Percentiles rank a stretch among this genome's conserved stretches.
Evolutionary conservation across 345 rosid genomes (phyloP).

Genomic region (Nephelium lappaceum): DNA sequence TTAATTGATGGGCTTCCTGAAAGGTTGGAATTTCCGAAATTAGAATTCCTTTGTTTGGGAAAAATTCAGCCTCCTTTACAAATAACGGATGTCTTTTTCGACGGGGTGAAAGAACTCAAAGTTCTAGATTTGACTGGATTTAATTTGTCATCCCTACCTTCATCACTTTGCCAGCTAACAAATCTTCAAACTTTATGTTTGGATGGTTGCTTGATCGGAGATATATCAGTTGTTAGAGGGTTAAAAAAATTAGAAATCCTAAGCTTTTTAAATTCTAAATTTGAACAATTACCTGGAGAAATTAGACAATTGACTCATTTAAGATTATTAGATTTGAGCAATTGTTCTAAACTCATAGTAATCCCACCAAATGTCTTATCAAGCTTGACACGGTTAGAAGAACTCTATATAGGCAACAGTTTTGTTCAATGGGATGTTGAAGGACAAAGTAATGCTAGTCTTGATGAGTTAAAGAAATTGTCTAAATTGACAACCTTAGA

Average conservation of each 20-base stretch:
- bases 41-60: neutral
- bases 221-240: slow-evolving; percentile 3
- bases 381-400: slow-evolving; percentile 27
- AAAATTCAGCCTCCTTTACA: neutral
- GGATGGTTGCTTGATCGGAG: neutral
- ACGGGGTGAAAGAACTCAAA: slow-evolving; percentile 19
- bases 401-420: slow-evolving; percentile 18
- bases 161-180: slow-evolving; percentile 4
- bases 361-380: slow-evolving; percentile 28
- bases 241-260: slow-evolving; percentile 8
- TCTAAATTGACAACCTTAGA: neutral
- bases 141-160: slow-evolving; percentile 16
- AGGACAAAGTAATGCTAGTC: slow-evolving; percentile 20
- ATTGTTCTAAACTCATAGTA: slow-evolving; percentile 17
- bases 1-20: slow-evolving; percentile 22
- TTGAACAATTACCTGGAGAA: slow-evolving; percentile 19
- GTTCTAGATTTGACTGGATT: slow-evolving; percentile 13
- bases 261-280: neutral
- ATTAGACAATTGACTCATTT: slow-evolving; percentile 20
- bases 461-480: slow-evolving; percentile 27
- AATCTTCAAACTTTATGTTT: slow-evolving; percentile 26
- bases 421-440: slow-evolving; percentile 27
- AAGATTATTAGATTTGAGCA: slow-evolving; percentile 16
- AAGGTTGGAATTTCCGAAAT: slow-evolving; percentile 16
- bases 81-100: slow-evolving; percentile 21